Conservation (phyloP, 2,329 filamentous ascomycete genomes). For the Sarocladiaceae sp. region DNA sequence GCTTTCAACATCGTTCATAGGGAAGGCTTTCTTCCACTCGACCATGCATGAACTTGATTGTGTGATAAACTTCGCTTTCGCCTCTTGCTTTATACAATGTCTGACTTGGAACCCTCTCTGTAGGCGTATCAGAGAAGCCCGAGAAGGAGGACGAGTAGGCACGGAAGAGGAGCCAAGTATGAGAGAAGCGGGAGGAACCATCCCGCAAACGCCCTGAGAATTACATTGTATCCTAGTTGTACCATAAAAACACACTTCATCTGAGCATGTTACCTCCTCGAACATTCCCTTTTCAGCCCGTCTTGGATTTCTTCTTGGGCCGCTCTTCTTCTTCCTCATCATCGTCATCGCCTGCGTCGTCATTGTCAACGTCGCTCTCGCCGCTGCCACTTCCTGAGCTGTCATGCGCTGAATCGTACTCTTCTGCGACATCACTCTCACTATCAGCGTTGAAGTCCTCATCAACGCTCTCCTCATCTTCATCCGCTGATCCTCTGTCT, state of each 20-base stretch:
- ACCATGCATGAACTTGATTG: too few relatives aligned
- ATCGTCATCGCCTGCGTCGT: slow-evolving; percentile 38
- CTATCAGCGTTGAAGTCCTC: slow-evolving; percentile 93
- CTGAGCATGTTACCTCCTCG: neutral
- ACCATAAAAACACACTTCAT: neutral
- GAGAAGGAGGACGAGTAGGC: neutral
- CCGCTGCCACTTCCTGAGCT: slow-evolving; percentile 64
- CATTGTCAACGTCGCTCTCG: slow-evolving; percentile 43
- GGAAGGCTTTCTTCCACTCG: too few relatives aligned
- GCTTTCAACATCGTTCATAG: too few relatives aligned
- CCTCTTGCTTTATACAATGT: too few relatives aligned
- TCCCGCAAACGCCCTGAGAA: neutral
- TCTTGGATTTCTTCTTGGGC: slow-evolving; percentile 49
- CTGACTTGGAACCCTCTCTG: too few relatives aligned
- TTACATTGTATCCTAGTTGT: slow-evolving; percentile 5
- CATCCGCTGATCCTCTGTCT: slow-evolving; percentile 87
- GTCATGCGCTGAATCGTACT: slow-evolving; percentile 88
- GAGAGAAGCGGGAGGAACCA: neutral
- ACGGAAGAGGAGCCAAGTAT: neutral
- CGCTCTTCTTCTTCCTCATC: slow-evolving; percentile 38
- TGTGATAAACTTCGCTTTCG: too few relatives aligned
- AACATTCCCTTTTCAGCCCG: slow-evolving; percentile 18
- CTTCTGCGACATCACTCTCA: slow-evolving; percentile 93
- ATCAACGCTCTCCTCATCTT: slow-evolving; percentile 92
- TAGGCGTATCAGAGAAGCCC: neutral